These are phyloP conservation scores for Tetrahymena malaccensis DNA, from an alignment of 73 alveolate genomes.

Conservation along the genomic window DNA sequence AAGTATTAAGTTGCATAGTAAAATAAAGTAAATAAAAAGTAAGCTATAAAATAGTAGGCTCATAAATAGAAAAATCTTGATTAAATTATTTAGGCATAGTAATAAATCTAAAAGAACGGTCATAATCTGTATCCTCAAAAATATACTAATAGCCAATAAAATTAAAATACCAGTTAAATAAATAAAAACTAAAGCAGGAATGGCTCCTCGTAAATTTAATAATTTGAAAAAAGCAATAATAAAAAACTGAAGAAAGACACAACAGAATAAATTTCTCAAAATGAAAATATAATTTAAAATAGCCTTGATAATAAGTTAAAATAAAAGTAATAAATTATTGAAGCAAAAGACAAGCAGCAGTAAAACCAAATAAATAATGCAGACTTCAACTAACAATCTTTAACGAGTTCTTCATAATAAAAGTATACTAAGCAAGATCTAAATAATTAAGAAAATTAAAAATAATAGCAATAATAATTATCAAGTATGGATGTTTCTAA, in stretches of 20 bases:
- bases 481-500: not conserved
- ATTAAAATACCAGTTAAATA: too few relatives aligned
- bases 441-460: not conserved
- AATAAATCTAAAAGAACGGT: not conserved
- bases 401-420: not conserved
- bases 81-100: not conserved
- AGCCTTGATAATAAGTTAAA: not conserved
- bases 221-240: not conserved
- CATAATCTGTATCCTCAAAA: too few relatives aligned
- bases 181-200: not conserved
- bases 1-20: not conserved
- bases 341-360: not conserved
- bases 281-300: not conserved
- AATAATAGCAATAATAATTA: too few relatives aligned
- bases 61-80: not conserved
- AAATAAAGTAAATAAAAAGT: not conserved
- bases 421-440: not conserved
- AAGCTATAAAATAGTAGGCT: not conserved
- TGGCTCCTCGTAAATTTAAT: not conserved
- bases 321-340: not conserved
- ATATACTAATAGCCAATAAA: too few relatives aligned
- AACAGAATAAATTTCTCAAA: not conserved
- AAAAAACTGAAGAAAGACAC: not conserved
- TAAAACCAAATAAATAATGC: not conserved
- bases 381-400: not conserved